Evolutionary conservation across 192 early-diverging fungal species (phyloP), one percentile per base, ranked within the genome.

Genomic region (Entomortierella parvispora): DNA sequence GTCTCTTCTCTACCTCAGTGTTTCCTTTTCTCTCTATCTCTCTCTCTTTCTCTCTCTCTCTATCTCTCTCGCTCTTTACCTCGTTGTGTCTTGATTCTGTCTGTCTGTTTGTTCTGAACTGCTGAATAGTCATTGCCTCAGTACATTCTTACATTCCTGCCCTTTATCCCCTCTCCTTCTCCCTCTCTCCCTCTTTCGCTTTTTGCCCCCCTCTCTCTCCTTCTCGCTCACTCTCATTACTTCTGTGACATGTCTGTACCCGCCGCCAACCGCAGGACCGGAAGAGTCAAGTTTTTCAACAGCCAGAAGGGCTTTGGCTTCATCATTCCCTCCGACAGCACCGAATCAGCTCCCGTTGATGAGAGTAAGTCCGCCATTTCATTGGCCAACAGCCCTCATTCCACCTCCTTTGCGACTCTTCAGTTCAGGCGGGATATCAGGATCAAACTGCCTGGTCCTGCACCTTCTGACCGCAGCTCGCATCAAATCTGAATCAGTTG

Each of bases 291-390:
- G 87, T 95, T 95, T 80, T 95, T 95, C 83, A 94, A 92, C 74
- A 85, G 86, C 69, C 85, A 88, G 72, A 95, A 95, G 81, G 94
- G 95, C 32, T 96, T 91, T 70, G 95, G 95, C 1, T 96, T 96
- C 81, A 93, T 96, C 53, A 89, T 96, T 58, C 92, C 92, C 23
- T 81, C 84, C 52, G 87, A 90, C 28, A 71, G 60, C 61, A 82
- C 84, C 29, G 81, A 83, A 40, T 83, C 84, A 7, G 53, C 69
- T 26, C 86, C 87, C 47, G 85, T 90, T 47, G 85, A 84, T 46
- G 95, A 95, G 92, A 92, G 93, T 94, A 90, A 81, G 81, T 64
- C 20, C 33, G 22, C 34, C 2, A 25, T n/a, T 5, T n/a, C 18
- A 34, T 6, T 33, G 5, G 20, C 54, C 64, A 55, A n/a, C 12